Base-by-base conservation (phyloP, 306 rosid genomes). In the Acacia acuminata region DNA sequence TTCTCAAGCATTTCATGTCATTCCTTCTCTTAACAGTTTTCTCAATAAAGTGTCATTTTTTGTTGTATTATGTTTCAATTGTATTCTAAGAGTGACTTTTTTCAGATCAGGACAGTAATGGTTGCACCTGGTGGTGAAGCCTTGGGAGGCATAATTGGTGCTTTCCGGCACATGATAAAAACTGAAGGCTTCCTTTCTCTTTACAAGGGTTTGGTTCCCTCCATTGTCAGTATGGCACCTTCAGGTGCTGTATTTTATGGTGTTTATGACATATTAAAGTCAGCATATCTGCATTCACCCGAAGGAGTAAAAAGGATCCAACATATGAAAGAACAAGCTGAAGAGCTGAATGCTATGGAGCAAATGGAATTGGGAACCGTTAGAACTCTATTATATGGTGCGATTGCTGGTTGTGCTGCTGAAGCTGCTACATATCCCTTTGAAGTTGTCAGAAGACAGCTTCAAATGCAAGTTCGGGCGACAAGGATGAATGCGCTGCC, bases 111-210 rank as follows among this genome's bases (percentile, higher is more conserved):
- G 84, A 96, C 99, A 19, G 90, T 91, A 80, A 81, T 96, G 87
- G 97, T 96, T 84, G 99, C 99, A 77, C 94, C 98, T 73, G 98
- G 98, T 63, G 97, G 97, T 76, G 99, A 96, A 83, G 98, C 97
- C 77, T 86, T 94, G 82, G 98, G 97, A 68, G 99, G 97, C 63
- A 92, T 96, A 51, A 81, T 96, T 60, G 97, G 97, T 79, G 93
- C 92, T 79, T 94, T 94, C 85, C 84, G 79, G 71, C 90, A 96
- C 86, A 87, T 94, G 97, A 88, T 96, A 82, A 94, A 75, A 84
- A 92, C 97, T 8, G 99, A 96, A 91, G 99, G 99, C 78, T 87
- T 94, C 79, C 90, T 96, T 86, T 90, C 97, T 72, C 96, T 94
- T 82, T 94, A 94, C 85, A 96, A 91, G 90, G 99, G 99, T 75